Conservation (phyloP, 2,329 filamentous ascomycete genomes). For the Cercospora nicotianae region DNA sequence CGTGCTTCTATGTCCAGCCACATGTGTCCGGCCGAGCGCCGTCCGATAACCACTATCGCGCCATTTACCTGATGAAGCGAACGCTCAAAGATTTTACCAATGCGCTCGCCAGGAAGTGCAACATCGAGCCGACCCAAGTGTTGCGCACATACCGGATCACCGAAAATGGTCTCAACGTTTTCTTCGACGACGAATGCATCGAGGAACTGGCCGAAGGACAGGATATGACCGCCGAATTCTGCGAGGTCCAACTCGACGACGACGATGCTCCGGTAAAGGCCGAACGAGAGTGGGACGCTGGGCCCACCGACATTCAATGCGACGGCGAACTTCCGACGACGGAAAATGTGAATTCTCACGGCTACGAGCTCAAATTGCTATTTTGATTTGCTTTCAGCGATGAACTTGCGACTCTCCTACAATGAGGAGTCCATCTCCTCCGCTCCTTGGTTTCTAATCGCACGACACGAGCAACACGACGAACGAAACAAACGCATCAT, state of each 20-base stretch:
- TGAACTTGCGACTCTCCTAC: neutral
- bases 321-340: conserved; percentile 49
- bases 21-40: conserved; percentile 50
- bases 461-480: conserved; percentile 27
- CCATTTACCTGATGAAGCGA: conserved; percentile 79
- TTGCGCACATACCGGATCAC: conserved; percentile 71
- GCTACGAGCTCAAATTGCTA: conserved; percentile 52
- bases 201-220: conserved; percentile 83
- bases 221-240: conserved; percentile 74
- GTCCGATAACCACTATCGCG: conserved; percentile 69
- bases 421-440: conserved; percentile 13
- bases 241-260: conserved; percentile 58
- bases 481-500: conserved; percentile 17
- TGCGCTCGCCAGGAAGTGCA: conserved; percentile 75
- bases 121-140: conserved; percentile 71
- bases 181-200: conserved; percentile 89
- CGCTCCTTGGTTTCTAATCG: conserved; percentile 21
- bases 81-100: conserved; percentile 72
- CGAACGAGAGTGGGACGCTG: conserved; percentile 54
- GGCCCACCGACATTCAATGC: conserved; percentile 49
- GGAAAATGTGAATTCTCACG: conserved; percentile 47
- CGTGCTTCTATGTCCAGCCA: conserved; percentile 81
- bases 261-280: conserved; percentile 45
- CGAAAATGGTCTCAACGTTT: conserved; percentile 72
- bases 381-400: conserved; percentile 39